Conservation (phyloP, 306 rosid species). For the Glycine soja region DNA sequence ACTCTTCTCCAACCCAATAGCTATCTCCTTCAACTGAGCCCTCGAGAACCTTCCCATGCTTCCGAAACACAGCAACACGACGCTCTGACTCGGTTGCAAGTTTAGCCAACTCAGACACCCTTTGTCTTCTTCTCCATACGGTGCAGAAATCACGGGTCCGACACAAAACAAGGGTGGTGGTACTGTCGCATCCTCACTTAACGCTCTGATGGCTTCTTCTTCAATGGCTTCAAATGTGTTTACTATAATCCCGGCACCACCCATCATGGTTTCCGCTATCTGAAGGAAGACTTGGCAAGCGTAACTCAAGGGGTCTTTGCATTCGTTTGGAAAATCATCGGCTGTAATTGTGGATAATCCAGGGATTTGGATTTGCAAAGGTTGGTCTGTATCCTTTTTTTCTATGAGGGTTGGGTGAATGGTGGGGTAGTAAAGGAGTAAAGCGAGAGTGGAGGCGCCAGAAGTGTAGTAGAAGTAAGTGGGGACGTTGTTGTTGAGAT, state of each 20-base stretch:
- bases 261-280: neutral
- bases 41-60: conserved; percentile 60
- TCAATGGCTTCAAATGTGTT: conserved; percentile 39
- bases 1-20: conserved; percentile 66
- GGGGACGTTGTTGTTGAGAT: conserved; percentile 50
- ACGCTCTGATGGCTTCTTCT: conserved; percentile 14
- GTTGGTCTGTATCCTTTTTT: conserved; percentile 38
- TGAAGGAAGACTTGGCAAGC: neutral
- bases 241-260: conserved; percentile 28
- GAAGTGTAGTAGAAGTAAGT: conserved; percentile 53
- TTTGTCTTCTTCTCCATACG: neutral
- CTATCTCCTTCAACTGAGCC: conserved; percentile 58
- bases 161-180: conserved; percentile 48
- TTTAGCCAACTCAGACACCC: conserved; percentile 66
- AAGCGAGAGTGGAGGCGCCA: conserved; percentile 36
- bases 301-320: neutral
- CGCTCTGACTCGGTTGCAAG: conserved; percentile 62
- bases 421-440: conserved; percentile 5
- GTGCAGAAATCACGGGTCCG: conserved; percentile 52
- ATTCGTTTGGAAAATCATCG: neutral
- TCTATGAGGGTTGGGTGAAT: conserved; percentile 28
- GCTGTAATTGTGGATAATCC: conserved; percentile 34
- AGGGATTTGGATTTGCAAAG: conserved; percentile 14
- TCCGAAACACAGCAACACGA: conserved; percentile 68
- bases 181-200: conserved; percentile 21